Evolutionary conservation across 306 rosid species (phyloP), one percentile per base, ranked within the genome.

Genomic region (Ceratonia siliqua): DNA sequence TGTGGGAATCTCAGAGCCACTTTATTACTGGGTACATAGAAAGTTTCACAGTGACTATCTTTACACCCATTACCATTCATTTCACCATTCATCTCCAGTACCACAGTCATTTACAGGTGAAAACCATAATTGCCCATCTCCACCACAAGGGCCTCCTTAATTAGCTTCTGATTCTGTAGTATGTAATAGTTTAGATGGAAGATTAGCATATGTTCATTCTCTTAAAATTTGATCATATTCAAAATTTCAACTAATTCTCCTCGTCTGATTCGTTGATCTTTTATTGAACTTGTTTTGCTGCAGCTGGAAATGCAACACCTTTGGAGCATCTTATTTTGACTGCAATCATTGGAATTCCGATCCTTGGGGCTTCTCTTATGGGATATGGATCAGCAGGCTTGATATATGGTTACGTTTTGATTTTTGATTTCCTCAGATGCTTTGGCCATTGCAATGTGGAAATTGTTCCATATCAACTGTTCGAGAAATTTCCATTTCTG

Each of bases 381-480:
- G 97, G 98, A 66, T 84, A n/a, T 75, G 98, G 97, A 84, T 93
- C 98, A 48, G 65, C 68, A 41, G 43, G 68, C 33, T 36, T 82
- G 79, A 56, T 89, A 52, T 86, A 72, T 59, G 84, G 87, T 41
- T 85, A 91, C 59, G 53, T 89, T 45, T 78, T 81, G 65, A 27
- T 55, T 1, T 94, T 91, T 71, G 98, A 94, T 81, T 91, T 88
- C 68, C 79, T 91, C 62, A 85, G 96, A 79, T 85, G 94, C 76
- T 79, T 88, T 73, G 98, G 98, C 14, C 94, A 88, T 82, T 82
- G 80, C 84, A 94, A 94, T 18, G 87, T 91, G 45, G 98, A 93
- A 76, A 21, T 89, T 73, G 32, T 94, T 57, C 87, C 97, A 13
- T 86, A 88, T 57, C 33, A 65, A 20, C 9, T 91, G 33, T 88